Percentiles rank a stretch among this genome's conserved stretches.
phyloP scores from a whole-genome alignment of 129 eudicot genomes.

The Tagetes erecta region DNA sequence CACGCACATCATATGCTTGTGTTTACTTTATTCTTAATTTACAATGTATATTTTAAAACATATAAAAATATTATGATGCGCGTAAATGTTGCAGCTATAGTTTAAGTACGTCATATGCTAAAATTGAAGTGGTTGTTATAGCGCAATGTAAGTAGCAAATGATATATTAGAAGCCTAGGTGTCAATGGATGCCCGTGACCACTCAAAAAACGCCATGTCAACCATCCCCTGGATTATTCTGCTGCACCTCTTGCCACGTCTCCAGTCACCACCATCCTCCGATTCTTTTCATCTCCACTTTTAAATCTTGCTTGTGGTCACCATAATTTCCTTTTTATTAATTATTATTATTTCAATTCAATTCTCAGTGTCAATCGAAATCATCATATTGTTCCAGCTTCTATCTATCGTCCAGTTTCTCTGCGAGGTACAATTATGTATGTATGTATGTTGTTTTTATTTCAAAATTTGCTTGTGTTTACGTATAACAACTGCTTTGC shows the following conservation, averaged over 20 bases:
- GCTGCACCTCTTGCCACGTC: slow-evolving; percentile 59
- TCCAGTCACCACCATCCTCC: slow-evolving; percentile 3
- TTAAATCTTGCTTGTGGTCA: slow-evolving; percentile 55
- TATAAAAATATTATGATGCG: too few species aligned
- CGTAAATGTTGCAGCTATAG: slow-evolving; percentile 5
- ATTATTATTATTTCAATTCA: too few species aligned
- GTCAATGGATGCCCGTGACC: too few species aligned
- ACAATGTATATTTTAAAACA: not conserved
- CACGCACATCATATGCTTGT: too few species aligned
- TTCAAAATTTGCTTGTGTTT: too few species aligned
- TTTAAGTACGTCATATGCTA: slow-evolving; percentile 20
- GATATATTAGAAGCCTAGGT: too few species aligned
- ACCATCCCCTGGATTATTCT: slow-evolving; percentile 25
- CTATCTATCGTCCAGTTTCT: too few species aligned
- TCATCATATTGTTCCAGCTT: too few species aligned
- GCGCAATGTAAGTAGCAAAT: slow-evolving; percentile 28
- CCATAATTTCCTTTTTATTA: slow-evolving; percentile 47
- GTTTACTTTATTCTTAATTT: not conserved
- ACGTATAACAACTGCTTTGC: too few species aligned
- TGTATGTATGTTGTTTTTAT: too few species aligned
- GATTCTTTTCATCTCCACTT: slow-evolving; percentile 41
- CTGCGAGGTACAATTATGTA: too few species aligned
- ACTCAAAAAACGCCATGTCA: slow-evolving; percentile 44
- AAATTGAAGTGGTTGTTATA: slow-evolving; percentile 5
- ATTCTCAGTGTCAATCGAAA: too few species aligned